A percentile compares a stretch with the other conserved stretches of the same genome.
Evolutionary conservation across 2,329 filamentous ascomycete genomes (phyloP).

Genomic region (Pseudonectria foliicola): DNA sequence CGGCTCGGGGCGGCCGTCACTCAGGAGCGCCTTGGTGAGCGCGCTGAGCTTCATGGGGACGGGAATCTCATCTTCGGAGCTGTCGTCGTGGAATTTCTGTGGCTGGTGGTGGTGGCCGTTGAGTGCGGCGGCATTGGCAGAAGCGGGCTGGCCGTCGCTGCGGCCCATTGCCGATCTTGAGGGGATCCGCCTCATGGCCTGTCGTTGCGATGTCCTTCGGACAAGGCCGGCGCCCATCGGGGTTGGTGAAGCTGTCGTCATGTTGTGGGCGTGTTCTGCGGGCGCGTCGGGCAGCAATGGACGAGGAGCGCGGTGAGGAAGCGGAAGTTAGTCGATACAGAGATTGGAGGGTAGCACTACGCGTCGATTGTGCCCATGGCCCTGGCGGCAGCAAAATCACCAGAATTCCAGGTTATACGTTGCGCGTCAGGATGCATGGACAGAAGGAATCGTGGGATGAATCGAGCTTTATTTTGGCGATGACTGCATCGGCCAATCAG

Average conservation of each 20-base stretch:
- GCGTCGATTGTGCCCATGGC: conserved; percentile 34
- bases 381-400: conserved; percentile 24
- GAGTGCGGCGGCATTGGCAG: conserved; percentile 19
- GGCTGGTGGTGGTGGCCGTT: conserved; percentile 35
- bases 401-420: conserved; percentile 29
- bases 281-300: conserved; percentile 10
- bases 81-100: conserved; percentile 59
- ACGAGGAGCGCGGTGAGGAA: conserved; percentile 11
- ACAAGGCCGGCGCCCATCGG: conserved; percentile 44
- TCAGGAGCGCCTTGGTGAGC: conserved; percentile 78
- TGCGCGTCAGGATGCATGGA: conserved; percentile 23
- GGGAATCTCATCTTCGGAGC: conserved; percentile 89
- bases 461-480: conserved; percentile 23
- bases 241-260: conserved; percentile 50
- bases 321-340: conserved; percentile 10
- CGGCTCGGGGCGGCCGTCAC: conserved; percentile 49
- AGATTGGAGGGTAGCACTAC: conserved; percentile 30
- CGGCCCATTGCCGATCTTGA: conserved; percentile 40
- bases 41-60: conserved; percentile 92
- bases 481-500: conserved; percentile 23
- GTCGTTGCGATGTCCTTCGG: conserved; percentile 49
- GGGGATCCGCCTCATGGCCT: conserved; percentile 43
- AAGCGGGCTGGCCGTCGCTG: conserved; percentile 37
- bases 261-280: conserved; percentile 22
- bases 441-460: conserved; percentile 15